Base-by-base conservation (phyloP, 2,329 filamentous ascomycete genomes). In the Didymella segeticola region DNA sequence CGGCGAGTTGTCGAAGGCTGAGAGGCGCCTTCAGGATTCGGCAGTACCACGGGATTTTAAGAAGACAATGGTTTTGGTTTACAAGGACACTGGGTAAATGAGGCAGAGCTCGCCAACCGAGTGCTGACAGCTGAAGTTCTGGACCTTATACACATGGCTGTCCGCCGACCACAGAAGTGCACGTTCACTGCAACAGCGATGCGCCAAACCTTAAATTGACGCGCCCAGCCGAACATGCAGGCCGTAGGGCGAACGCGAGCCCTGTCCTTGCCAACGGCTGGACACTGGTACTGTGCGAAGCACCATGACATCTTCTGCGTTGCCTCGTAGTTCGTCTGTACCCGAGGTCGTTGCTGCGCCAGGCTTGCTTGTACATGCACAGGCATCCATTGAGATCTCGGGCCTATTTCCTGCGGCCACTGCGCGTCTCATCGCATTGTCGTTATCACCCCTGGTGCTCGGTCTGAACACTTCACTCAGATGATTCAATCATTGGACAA, bases 91-190 rank as follows among this genome's bases (percentile, higher is more conserved):
- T 26, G 33, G 25, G 11, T 19, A 39, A 42, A n/a, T 19, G 33
- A 31, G 38, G 46, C 36, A 23, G 12, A 19, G 26, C 17, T 27
- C 9, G 36, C 15, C 26, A 41, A 41, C 22, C 17, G 23, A 37
- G 22, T 41, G 45, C 51, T 53, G 45, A 57, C 47, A 49, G 56
- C 61, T 58, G 61, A 56, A 56, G 53, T 50, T 54, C 49, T 45
- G 17, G 56, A 36, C 53, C 60, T 62, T 54, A 53, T 54, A 64
- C 52, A 46, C 50, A 39, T 50, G 43, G 51, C 38, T 56, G 46
- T 36, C 56, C 38, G 41, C 54, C 30, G 27, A 55, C 57, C 57
- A 49, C 31, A 48, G 46, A 62, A 14, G 48, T 41, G 61, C 59
- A 58, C 59, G 59, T 56, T 57, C 56, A 50, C 54, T 57, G n/a